Percentiles rank a stretch among this genome's conserved stretches.
Evolutionary conservation across 371 early-diverging fungal genomes (phyloP).

Genomic region (Mucor saturninus): DNA sequence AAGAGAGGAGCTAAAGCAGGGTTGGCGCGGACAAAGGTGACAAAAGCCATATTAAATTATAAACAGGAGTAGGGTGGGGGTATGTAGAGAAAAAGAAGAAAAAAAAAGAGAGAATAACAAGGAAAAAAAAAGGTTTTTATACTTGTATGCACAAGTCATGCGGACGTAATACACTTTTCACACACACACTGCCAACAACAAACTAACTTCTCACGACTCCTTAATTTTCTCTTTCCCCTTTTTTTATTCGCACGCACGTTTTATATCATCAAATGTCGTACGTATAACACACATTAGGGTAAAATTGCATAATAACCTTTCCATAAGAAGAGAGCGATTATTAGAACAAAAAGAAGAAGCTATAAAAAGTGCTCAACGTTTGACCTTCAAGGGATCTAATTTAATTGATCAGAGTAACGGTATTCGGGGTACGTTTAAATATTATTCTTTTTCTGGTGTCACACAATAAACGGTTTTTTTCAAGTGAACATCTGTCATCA

Average conservation of each 20-base stretch:
- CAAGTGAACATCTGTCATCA: slow-evolving; percentile 11
- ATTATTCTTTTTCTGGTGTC: neutral
- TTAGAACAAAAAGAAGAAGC: neutral
- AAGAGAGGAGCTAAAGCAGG: slow-evolving; percentile 52
- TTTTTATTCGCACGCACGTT: neutral
- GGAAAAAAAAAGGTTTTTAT: neutral
- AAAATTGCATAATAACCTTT: slow-evolving; percentile 3
- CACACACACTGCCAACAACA: slow-evolving; percentile 1
- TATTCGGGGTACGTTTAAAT: neutral
- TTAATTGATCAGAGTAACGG: neutral
- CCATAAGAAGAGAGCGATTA: neutral
- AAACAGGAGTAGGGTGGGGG: slow-evolving; percentile 10
- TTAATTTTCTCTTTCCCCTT: neutral
- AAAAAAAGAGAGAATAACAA: neutral
- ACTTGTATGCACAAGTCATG: neutral
- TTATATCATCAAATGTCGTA: slow-evolving; percentile 10
- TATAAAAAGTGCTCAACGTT: neutral
- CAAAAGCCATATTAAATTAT: slow-evolving; percentile 23
- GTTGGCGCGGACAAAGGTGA: slow-evolving; percentile 39
- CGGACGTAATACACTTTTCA: slow-evolving; percentile 1
- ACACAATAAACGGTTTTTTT: neutral
- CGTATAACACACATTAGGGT: neutral
- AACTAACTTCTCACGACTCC: slow-evolving; percentile 4
- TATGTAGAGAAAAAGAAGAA: slow-evolving; percentile 10
- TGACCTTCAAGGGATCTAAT: neutral